phyloP scores from a whole-genome alignment of 2,329 filamentous ascomycete species.

The Diaporthe citrichinensis region DNA sequence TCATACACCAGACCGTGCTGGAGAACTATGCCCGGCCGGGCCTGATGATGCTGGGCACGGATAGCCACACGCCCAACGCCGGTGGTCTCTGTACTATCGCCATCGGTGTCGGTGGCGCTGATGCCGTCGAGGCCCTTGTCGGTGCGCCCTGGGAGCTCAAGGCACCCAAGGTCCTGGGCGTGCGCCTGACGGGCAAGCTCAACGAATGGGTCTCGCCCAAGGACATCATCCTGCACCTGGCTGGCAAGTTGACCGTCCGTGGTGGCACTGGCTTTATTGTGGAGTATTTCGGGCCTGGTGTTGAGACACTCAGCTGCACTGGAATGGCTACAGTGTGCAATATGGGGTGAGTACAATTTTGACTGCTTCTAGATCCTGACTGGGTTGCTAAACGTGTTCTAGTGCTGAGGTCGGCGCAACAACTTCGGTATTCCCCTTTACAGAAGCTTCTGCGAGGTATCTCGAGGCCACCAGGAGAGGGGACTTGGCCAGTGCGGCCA shows the following conservation, averaged over 20 bases:
- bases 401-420: constrained; percentile 89
- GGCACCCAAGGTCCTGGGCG: constrained; percentile 90
- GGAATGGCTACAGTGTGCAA: constrained; percentile 95
- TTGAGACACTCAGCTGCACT: constrained; percentile 89
- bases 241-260: constrained; percentile 90
- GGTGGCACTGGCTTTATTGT: constrained; percentile 96
- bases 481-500: constrained; percentile 77
- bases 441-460: constrained; percentile 85
- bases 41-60: constrained; percentile 98
- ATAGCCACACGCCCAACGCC: constrained; percentile 98
- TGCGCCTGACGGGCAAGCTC: constrained; percentile 85
- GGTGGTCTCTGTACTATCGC: constrained; percentile 93
- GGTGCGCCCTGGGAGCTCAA: constrained; percentile 98
- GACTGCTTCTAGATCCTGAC: background rate
- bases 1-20: constrained; percentile 97
- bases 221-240: constrained; percentile 92
- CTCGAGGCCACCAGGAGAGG: constrained; percentile 85
- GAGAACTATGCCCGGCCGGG: constrained; percentile 99
- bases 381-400: background rate
- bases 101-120: constrained; percentile 96
- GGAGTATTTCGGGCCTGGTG: constrained; percentile 92
- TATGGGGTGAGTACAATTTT: constrained; percentile 70
- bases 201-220: constrained; percentile 95
- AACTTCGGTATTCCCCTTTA: constrained; percentile 95
- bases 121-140: constrained; percentile 96